Conservation (phyloP, 495 filamentous ascomycete species). For the Xylona heveae region DNA sequence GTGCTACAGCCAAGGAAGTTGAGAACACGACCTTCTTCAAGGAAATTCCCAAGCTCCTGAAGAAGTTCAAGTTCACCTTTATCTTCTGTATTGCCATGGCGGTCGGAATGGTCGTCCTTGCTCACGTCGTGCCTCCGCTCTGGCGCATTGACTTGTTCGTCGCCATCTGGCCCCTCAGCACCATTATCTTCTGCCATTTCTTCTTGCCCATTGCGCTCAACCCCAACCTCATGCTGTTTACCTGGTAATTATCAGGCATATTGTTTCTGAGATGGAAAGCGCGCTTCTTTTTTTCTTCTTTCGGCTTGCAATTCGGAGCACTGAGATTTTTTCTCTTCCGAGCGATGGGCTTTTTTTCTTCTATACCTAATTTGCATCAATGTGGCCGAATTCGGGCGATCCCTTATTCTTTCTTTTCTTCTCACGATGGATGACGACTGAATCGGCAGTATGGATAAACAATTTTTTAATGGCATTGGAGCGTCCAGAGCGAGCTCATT, state of each 20-base stretch:
- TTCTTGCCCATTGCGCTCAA: conserved; percentile 38
- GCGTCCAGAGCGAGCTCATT: no score
- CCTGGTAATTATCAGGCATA: conserved; percentile 22
- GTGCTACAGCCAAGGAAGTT: conserved; percentile 32
- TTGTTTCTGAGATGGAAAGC: no score
- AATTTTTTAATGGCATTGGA: no score
- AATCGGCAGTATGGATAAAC: no score
- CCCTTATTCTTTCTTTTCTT: no score
- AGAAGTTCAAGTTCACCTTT: conserved; percentile 38
- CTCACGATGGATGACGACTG: no score
- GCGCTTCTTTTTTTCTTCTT: no score
- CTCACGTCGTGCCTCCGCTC: conserved; percentile 21
- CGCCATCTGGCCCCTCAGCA: conserved; percentile 34
- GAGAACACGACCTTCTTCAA: conserved; percentile 33
- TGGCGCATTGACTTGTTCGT: conserved; percentile 36
- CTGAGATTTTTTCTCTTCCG: no score
- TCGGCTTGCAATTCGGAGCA: no score
- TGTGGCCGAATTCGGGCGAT: no score
- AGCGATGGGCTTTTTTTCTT: no score
- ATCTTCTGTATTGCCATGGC: conserved; percentile 24
- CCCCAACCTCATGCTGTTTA: conserved; percentile 44
- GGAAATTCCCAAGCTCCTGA: conserved; percentile 32
- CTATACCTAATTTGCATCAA: no score
- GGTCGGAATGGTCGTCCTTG: conserved; percentile 23
- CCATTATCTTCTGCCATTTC: conserved; percentile 31